These are phyloP conservation scores for Ceraceosorus bombacis DNA, from an alignment of 1,284 basidiomycete species.

Conservation along the genomic window DNA sequence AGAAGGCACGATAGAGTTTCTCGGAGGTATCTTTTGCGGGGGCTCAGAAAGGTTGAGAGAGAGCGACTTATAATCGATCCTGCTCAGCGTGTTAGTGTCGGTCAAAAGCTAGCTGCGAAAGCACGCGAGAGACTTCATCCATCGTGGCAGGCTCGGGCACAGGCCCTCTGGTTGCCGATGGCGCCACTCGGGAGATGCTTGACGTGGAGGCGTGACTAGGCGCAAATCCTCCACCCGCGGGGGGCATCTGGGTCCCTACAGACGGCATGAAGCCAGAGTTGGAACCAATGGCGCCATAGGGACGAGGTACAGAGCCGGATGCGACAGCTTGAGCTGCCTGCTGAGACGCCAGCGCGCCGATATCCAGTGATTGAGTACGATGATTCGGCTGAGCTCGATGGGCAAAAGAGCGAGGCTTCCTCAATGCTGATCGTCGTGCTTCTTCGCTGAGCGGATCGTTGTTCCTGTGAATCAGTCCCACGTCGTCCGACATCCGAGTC, in stretches of 20 bases:
- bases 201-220: constrained; percentile 22
- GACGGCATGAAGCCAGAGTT: not conserved
- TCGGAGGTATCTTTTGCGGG: no score
- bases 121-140: constrained; percentile 43
- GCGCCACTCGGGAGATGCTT: constrained; percentile 32
- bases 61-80: no score
- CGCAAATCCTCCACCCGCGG: constrained; percentile 6
- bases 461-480: constrained; percentile 17
- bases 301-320: constrained; percentile 15
- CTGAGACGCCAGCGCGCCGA: constrained; percentile 31
- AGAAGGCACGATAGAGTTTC: no score
- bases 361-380: constrained; percentile 40
- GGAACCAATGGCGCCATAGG: constrained; percentile 28
- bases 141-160: constrained; percentile 29
- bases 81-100: constrained; percentile 12
- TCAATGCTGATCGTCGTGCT: constrained; percentile 27
- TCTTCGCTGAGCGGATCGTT: constrained; percentile 30
- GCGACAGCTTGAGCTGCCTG: constrained; percentile 19
- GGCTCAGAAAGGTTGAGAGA: no score
- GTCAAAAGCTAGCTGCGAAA: constrained; percentile 42
- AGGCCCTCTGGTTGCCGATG: constrained; percentile 16
- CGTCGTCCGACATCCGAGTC: constrained; percentile 6
- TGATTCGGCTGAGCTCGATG: constrained; percentile 30
- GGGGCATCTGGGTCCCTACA: constrained; percentile 11
- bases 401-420: constrained; percentile 36